Evolutionary conservation across 208 protist species (phyloP).

Genomic region (Acanthamoeba divionensis): DNA sequence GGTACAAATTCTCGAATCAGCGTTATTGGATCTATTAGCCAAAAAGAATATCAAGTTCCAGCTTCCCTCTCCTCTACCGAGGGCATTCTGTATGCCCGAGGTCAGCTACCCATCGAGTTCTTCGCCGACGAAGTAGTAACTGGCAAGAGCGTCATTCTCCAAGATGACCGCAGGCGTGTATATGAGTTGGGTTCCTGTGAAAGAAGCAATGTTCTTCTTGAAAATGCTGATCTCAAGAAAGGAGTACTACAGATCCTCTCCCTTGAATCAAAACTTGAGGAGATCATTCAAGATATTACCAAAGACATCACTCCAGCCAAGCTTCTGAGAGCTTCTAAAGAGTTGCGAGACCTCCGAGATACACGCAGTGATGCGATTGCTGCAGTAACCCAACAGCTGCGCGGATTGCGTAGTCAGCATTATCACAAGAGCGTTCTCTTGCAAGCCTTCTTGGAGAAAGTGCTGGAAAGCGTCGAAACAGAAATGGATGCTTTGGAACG

Average conservation of each 20-base stretch:
- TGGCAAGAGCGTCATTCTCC: background rate
- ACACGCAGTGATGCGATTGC: background rate
- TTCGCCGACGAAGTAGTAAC: background rate
- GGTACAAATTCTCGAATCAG: background rate
- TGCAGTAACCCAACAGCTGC: background rate
- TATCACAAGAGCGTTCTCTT: background rate
- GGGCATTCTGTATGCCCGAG: background rate
- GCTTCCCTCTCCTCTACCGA: background rate
- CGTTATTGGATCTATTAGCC: background rate
- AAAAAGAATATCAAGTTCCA: background rate
- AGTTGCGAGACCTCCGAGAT: background rate
- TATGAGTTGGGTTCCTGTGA: background rate
- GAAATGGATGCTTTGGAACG: slow-evolving; percentile 1
- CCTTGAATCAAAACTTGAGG: background rate
- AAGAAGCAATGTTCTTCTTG: background rate
- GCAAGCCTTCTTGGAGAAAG: slow-evolving; percentile 35
- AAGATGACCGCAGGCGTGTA: background rate
- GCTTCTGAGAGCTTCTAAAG: background rate
- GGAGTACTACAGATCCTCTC: background rate
- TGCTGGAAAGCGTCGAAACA: slow-evolving; percentile 29
- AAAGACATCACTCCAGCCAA: background rate
- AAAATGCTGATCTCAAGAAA: background rate
- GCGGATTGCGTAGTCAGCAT: too few species aligned
- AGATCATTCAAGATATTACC: background rate
- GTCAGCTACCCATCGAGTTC: background rate